Evolutionary conservation across 371 early-diverging fungal genomes (phyloP).

Genomic region (Dichotomocladium elegans): DNA sequence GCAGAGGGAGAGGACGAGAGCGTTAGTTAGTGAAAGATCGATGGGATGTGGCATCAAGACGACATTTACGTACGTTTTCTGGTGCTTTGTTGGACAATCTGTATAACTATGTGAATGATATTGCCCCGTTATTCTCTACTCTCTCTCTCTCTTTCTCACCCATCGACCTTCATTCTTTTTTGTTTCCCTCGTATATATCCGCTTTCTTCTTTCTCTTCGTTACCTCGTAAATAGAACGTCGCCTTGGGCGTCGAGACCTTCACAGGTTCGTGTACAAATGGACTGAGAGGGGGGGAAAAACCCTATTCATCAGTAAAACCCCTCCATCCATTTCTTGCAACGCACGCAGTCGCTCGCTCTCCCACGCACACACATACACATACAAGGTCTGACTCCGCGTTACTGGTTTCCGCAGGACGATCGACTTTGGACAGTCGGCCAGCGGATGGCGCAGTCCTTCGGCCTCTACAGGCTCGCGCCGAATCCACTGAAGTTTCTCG

Average conservation of each 20-base stretch:
- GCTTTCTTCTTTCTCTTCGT: no score
- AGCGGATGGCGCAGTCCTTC: conserved; percentile 19
- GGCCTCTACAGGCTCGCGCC: conserved; percentile 13
- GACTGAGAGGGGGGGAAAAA: not conserved
- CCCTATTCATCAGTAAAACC: not conserved
- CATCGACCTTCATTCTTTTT: no score
- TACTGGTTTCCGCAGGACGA: conserved; percentile 37
- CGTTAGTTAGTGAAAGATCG: no score
- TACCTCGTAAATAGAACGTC: conserved; percentile 40
- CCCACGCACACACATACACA: no score
- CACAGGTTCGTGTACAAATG: conserved; percentile 3
- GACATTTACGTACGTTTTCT: conserved; percentile 28
- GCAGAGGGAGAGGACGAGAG: no score
- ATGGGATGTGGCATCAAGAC: not conserved
- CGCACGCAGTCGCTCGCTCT: no score
- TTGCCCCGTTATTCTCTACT: no score
- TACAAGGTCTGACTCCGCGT: conserved; percentile 15
- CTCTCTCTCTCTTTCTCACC: not conserved
- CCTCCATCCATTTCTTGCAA: not conserved
- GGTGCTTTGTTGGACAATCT: conserved; percentile 30
- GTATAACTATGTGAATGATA: no score
- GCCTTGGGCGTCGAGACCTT: conserved; percentile 19
- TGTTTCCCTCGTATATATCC: no score
- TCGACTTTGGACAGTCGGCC: conserved; percentile 19
- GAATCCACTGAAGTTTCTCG: conserved; percentile 37